Percentiles rank a stretch among this genome's conserved stretches.
Conservation (phyloP, 2,329 filamentous ascomycete genomes). For the Xylaria sp. region DNA sequence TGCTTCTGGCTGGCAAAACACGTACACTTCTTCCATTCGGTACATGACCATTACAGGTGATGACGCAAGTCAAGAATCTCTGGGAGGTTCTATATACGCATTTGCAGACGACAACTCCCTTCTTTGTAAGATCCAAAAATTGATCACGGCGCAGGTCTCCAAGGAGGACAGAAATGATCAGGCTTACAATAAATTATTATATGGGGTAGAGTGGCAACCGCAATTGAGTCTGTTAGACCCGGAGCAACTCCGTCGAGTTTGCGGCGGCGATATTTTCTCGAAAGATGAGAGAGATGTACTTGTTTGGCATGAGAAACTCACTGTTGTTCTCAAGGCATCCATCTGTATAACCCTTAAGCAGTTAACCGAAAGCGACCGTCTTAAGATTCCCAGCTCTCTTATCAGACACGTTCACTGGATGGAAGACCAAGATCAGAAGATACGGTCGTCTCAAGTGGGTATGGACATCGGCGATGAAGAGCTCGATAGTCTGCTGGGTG, state of each 20-base stretch:
- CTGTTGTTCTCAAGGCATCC: conserved; percentile 40
- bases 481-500: conserved; percentile 44
- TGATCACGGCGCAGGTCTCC: conserved; percentile 46
- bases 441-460: conserved; percentile 35
- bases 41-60: conserved; percentile 41
- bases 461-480: conserved; percentile 42
- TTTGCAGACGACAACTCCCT: conserved; percentile 48
- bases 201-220: conserved; percentile 54
- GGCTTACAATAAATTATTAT: conserved; percentile 47
- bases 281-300: conserved; percentile 43
- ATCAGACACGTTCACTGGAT: conserved; percentile 50
- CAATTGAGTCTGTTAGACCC: conserved; percentile 52
- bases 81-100: conserved; percentile 48
- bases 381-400: conserved; percentile 39
- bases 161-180: conserved; percentile 33
- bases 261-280: conserved; percentile 38
- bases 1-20: conserved; percentile 49
- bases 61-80: conserved; percentile 37
- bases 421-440: conserved; percentile 43
- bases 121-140: conserved; percentile 46
- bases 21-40: conserved; percentile 44
- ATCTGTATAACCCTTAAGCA: conserved; percentile 36
- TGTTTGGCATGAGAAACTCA: conserved; percentile 40
- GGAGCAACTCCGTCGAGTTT: conserved; percentile 45
- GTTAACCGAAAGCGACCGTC: conserved; percentile 37